Conservation (phyloP, 306 rosid species). For the barrel medic (Medicago truncatula) region DNA sequence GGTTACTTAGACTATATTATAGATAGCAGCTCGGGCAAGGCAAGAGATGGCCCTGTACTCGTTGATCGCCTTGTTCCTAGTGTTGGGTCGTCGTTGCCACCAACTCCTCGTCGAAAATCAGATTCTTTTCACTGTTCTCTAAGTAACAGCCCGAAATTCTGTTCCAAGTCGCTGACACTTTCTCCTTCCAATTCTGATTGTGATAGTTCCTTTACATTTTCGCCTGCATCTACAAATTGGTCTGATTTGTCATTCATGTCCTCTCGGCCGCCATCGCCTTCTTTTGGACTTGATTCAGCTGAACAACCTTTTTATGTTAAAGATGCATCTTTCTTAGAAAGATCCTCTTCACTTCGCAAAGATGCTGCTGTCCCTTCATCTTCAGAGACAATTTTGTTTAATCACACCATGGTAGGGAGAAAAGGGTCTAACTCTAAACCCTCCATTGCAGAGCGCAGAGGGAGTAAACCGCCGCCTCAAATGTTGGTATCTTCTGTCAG, state of each 20-base stretch:
- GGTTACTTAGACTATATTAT: constrained; percentile 65
- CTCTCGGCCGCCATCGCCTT: constrained; percentile 82
- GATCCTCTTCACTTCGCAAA: constrained; percentile 46
- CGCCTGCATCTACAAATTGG: constrained; percentile 91
- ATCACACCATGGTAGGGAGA: constrained; percentile 40
- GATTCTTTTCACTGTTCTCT: constrained; percentile 66
- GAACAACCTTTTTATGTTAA: constrained; percentile 54
- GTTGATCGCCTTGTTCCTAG: constrained; percentile 43
- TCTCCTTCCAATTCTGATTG: constrained; percentile 87
- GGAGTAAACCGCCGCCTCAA: constrained; percentile 82
- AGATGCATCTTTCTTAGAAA: constrained; percentile 51
- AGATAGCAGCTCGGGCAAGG: constrained; percentile 27
- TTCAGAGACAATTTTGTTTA: constrained; percentile 49
- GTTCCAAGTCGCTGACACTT: constrained; percentile 69
- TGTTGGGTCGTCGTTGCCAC: constrained; percentile 52
- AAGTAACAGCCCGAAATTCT: constrained; percentile 55
- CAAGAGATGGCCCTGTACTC: constrained; percentile 39
- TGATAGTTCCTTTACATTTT: constrained; percentile 75
- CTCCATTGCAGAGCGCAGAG: constrained; percentile 93
- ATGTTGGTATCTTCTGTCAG: constrained; percentile 69
- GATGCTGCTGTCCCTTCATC: constrained; percentile 51
- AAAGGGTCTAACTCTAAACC: constrained; percentile 50
- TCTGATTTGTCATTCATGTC: constrained; percentile 76
- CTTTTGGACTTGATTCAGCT: constrained; percentile 67
- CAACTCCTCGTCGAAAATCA: constrained; percentile 54